Base-by-base conservation (phyloP, 805 yeast genomes). In the Wickerhamiella bombiphila region DNA sequence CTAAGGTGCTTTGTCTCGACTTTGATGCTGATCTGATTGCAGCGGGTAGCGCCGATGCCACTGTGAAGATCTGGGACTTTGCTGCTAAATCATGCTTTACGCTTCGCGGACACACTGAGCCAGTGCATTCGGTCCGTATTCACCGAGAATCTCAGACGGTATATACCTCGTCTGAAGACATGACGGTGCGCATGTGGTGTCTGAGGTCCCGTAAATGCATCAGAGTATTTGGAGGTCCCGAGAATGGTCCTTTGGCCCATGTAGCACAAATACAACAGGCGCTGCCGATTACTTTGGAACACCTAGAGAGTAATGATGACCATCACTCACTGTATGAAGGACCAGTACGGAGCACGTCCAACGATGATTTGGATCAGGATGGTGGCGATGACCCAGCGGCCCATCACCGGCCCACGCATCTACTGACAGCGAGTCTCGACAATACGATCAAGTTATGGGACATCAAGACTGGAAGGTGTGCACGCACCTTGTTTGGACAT, bases 61-160 rank as follows among this genome's bases (percentile, higher is more conserved):
- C 94, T 0, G 79, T 91, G 38, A 83, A 85, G 57, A 86, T 91
- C 11, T 91, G 98, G 98, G 93, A 91, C 56, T 94, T 91, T 33
- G 94, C 81, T 54, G 74, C 85, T 5, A 68, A 94, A 59, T 80
- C 93, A 1, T 91, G 96, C 54, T 82, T 79, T 58, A 85, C 97
- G 0, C 65, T 91, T 41, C 67, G 95, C 30, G 98, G 98, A 5
- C 98, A 91, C 56, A 70, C 79, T 0, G 96, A 81, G 48, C 77
- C 93, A 75, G 95, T 91, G 15, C 85, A 82, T 46, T 73, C 80
- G 43, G 97, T 91, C 37, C 80, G 80, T 60, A 73, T 86, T 39
- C 94, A 86, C 56, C 69, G 80, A 3, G 71, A 71, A 39, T 75
- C 93, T 32, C 72, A 73, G 42, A 78, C 93, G 1, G 69, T 85